Conservation (phyloP, 805 yeast species). For the Candida sphagnicola region DNA sequence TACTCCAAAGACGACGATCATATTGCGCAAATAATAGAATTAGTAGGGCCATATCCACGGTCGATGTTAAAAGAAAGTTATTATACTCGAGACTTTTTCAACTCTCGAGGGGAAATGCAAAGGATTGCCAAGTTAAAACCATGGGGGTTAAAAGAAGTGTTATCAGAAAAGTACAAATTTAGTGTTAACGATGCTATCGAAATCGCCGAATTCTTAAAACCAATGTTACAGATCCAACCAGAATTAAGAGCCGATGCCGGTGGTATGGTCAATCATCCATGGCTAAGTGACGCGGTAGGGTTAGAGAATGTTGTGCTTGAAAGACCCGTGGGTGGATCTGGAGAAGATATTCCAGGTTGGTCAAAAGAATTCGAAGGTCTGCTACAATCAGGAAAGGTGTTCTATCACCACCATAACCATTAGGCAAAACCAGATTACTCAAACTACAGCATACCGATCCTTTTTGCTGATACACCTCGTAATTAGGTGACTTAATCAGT, state of each 20-base stretch:
- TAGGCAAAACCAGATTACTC: too few relatives aligned
- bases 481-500: too few relatives aligned
- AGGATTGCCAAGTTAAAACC: constrained; percentile 79
- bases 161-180: constrained; percentile 81
- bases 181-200: constrained; percentile 63
- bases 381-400: constrained; percentile 6
- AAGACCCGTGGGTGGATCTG: constrained; percentile 73
- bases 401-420: constrained; percentile 10
- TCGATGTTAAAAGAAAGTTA: constrained; percentile 55
- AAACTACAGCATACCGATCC: too few relatives aligned
- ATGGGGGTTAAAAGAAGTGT: constrained; percentile 82
- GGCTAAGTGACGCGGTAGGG: constrained; percentile 77
- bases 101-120: constrained; percentile 65
- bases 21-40: constrained; percentile 89
- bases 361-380: constrained; percentile 47
- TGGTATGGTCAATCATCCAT: constrained; percentile 83
- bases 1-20: constrained; percentile 94
- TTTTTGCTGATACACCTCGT: too few relatives aligned
- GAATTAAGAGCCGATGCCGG: constrained; percentile 90
- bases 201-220: constrained; percentile 71
- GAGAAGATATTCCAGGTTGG: constrained; percentile 93
- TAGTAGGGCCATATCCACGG: constrained; percentile 66
- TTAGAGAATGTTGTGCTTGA: constrained; percentile 67
- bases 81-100: constrained; percentile 60
- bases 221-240: constrained; percentile 82